phyloP scores from a whole-genome alignment of 441 rosid species.

The Capsella rubella region DNA sequence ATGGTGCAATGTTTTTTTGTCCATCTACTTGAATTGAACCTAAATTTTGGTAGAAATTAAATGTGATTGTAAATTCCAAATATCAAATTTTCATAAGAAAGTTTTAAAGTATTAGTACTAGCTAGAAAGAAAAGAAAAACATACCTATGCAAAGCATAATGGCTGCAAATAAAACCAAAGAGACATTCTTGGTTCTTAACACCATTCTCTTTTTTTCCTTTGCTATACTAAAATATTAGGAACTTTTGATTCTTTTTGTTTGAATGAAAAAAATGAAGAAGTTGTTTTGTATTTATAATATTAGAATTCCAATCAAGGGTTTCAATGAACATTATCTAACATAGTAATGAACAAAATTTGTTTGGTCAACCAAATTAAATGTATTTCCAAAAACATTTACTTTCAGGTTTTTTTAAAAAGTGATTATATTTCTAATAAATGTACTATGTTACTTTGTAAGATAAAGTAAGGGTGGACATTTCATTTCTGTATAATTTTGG shows the following conservation, averaged over 20 bases:
- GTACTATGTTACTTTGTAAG: too few relatives aligned
- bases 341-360: neutral
- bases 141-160: conserved; percentile 24
- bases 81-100: neutral
- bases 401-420: neutral
- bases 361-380: conserved; percentile 2
- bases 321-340: too few relatives aligned
- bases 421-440: too few relatives aligned
- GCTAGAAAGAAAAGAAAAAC: neutral
- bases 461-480: too few relatives aligned
- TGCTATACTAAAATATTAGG: neutral
- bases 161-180: conserved; percentile 6
- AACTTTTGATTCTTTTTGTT: neutral
- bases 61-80: neutral
- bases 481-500: too few relatives aligned
- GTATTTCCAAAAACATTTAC: neutral
- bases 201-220: neutral
- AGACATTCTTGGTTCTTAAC: neutral
- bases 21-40: conserved; percentile 7
- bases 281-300: conserved; percentile 1
- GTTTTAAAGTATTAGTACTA: neutral
- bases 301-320: neutral
- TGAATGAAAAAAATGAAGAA: neutral
- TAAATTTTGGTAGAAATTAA: neutral
- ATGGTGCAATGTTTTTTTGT: neutral